Percentiles rank a stretch among this genome's conserved stretches.
These are phyloP conservation scores for Lachnellula subtilissima DNA, from an alignment of 2,329 filamentous ascomycete species.

Conservation along the genomic window DNA sequence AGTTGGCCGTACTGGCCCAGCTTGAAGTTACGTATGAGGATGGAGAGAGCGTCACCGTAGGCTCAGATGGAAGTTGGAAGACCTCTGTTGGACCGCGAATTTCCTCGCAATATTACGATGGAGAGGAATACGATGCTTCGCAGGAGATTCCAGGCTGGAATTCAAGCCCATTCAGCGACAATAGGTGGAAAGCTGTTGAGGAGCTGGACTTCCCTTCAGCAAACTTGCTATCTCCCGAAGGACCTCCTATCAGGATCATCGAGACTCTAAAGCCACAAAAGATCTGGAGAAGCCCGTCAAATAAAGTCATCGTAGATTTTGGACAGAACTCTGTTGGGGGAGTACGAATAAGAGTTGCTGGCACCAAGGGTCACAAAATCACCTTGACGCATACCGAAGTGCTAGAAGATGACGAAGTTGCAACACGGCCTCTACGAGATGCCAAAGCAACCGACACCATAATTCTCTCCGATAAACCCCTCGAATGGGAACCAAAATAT, in stretches of 20 bases:
- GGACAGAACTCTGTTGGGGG: slow-evolving; percentile 55
- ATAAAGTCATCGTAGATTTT: slow-evolving; percentile 49
- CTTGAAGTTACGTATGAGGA: slow-evolving; percentile 35
- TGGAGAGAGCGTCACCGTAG: slow-evolving; percentile 27
- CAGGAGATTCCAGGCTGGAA: slow-evolving; percentile 30
- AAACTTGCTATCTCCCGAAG: slow-evolving; percentile 37
- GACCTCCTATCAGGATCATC: slow-evolving; percentile 39
- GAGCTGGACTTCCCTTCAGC: slow-evolving; percentile 27
- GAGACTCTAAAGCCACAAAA: slow-evolving; percentile 34
- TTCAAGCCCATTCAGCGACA: slow-evolving; percentile 21
- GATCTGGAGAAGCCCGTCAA: slow-evolving; percentile 35
- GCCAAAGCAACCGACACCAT: slow-evolving; percentile 37
- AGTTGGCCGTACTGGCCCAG: slow-evolving; percentile 36
- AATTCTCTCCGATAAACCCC: slow-evolving; percentile 32
- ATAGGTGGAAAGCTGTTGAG: slow-evolving; percentile 30
- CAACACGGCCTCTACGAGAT: slow-evolving; percentile 36
- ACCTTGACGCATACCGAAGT: slow-evolving; percentile 41
- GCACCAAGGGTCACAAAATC: slow-evolving; percentile 37
- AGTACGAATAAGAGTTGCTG: slow-evolving; percentile 37
- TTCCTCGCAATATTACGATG: slow-evolving; percentile 43
- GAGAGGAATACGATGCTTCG: slow-evolving; percentile 45
- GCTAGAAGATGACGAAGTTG: slow-evolving; percentile 39
- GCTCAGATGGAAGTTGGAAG: slow-evolving; percentile 38
- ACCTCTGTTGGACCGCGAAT: slow-evolving; percentile 33
- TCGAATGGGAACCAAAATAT: slow-evolving; percentile 36